Evolutionary conservation across 352 stramenopile genomes (phyloP), one percentile per base, ranked within the genome.

Genomic region (Salisapilia sapeloensis): DNA sequence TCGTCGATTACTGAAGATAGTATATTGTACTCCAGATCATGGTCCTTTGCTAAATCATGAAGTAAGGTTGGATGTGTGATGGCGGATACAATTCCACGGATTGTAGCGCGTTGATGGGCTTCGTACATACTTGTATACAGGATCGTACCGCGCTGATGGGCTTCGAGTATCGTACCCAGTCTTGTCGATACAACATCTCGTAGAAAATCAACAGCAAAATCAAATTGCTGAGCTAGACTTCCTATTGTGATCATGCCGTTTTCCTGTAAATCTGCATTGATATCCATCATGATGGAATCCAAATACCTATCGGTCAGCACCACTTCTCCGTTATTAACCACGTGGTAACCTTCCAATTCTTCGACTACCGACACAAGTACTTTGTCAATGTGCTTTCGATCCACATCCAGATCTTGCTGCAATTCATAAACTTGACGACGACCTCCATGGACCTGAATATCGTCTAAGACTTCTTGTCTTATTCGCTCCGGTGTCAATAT

Each of bases 171-270:
- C 17, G 54, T 47, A 8, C 65, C 67, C 1, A 89, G 48, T 10
- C 75, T 59, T 21, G 63, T 41, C 16, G 44, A 39, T 24, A 90
- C 66, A 13, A 85, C 71, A 10, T 81, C 62, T 24, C 59, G 51
- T 66, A 86, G 83, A 47, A 83, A 85, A 23, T 90, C 75, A 31
- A 90, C 75, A 6, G 63, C 44, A 38, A 90, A 81, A 39, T 56
- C 65, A 33, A 72, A 90, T 50, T 87, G 71, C 53, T 82, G 65
- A 17, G 75, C 70, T 20, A 90, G 40, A 19, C 72, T 66, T 19
- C 72, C 72, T 17, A 90, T 56, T 4, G 60, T 63, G 12, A 61
- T 56, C 1, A 61, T 80, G 2, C 71, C 75, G 17, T 42, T 63
- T 27, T 85, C 67, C 19, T 85, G 64, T n/a, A 90, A 48, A 20